These are phyloP conservation scores for Trichoderma endophyticum DNA, from an alignment of 2,329 filamentous ascomycete species.

Conservation along the genomic window DNA sequence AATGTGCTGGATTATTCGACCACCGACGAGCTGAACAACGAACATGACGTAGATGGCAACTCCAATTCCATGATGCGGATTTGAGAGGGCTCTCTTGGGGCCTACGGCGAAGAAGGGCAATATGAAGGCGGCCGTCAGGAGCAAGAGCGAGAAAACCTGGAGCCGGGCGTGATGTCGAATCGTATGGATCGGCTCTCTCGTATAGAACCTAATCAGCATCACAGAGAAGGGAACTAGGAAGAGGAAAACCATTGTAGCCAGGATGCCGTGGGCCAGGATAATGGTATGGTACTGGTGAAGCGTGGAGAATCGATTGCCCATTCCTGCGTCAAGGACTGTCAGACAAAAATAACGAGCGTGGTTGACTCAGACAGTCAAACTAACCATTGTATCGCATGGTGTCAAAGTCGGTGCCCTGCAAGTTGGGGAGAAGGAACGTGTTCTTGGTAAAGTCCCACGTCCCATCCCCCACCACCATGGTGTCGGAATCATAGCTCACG, in stretches of 20 bases:
- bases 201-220: constrained; percentile 69
- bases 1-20: constrained; percentile 58
- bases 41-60: constrained; percentile 74
- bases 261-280: constrained; percentile 67
- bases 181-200: constrained; percentile 57
- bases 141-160: constrained; percentile 63
- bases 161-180: constrained; percentile 71
- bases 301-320: constrained; percentile 75
- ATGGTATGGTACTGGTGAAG: constrained; percentile 68
- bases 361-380: not conserved
- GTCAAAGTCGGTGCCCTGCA: constrained; percentile 72
- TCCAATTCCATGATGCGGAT: constrained; percentile 83
- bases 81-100: constrained; percentile 65
- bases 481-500: constrained; percentile 69
- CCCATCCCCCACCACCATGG: constrained; percentile 75
- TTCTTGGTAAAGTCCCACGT: constrained; percentile 80
- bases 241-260: constrained; percentile 72
- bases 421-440: constrained; percentile 73
- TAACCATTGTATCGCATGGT: constrained; percentile 82
- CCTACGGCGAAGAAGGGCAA: constrained; percentile 79
- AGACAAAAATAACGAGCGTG: constrained; percentile 2
- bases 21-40: constrained; percentile 67
- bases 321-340: constrained; percentile 51
- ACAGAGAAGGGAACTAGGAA: constrained; percentile 71
- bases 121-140: constrained; percentile 69